phyloP scores from a whole-genome alignment of 23 red algal genomes.

The Gracilariopsis chorda region DNA sequence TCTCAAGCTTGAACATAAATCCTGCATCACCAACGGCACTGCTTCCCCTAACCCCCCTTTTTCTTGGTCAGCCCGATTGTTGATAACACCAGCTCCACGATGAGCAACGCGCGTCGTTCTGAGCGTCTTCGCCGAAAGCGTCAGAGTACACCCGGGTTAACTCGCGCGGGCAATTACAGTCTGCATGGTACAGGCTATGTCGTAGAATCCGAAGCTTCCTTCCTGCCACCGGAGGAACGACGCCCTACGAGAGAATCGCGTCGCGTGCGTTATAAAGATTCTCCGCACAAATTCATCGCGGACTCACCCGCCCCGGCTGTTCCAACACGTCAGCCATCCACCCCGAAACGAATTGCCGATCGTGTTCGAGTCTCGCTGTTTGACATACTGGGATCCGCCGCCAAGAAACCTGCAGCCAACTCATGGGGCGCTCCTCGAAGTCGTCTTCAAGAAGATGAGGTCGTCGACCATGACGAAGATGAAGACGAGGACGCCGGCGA shows the following conservation, averaged over 20 bases:
- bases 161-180: conserved; percentile 24
- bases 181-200: conserved; percentile 50
- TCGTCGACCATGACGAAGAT: neutral
- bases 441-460: neutral
- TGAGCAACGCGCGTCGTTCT: conserved; percentile 41
- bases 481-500: neutral
- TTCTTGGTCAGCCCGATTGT: neutral
- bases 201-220: conserved; percentile 52
- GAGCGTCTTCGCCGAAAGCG: conserved; percentile 54
- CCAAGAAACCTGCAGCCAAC: conserved; percentile 20
- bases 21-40: neutral
- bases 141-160: conserved; percentile 24
- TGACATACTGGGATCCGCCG: conserved; percentile 53
- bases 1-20: too few species aligned
- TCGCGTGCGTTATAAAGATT: conserved; percentile 38
- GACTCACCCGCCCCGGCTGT: conserved; percentile 5
- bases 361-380: conserved; percentile 22
- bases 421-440: neutral
- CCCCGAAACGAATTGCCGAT: neutral
- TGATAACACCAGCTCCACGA: neutral
- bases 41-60: neutral
- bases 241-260: neutral
- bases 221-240: neutral
- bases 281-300: conserved; percentile 32
- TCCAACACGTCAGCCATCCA: neutral